Conservation (phyloP, 306 rosid species). For the Astragalus glycyphyllos region DNA sequence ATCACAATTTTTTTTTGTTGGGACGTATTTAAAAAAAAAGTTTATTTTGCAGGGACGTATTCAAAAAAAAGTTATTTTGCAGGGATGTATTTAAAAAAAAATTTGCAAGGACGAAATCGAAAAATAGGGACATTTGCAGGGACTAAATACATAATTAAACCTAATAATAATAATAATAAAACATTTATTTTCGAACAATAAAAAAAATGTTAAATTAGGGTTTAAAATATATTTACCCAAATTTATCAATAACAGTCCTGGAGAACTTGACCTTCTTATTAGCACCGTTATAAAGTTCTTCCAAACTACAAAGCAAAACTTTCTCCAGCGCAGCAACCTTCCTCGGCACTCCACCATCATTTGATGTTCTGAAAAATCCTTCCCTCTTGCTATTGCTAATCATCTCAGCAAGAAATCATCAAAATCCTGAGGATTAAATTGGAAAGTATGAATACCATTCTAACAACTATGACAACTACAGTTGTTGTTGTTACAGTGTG, state of each 20-base stretch:
- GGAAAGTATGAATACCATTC: constrained; percentile 48
- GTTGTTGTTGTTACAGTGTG: constrained; percentile 34
- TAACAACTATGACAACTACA: constrained; percentile 49
- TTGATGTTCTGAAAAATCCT: constrained; percentile 57
- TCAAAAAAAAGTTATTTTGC: no score
- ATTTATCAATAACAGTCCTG: constrained; percentile 61
- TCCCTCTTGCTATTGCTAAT: constrained; percentile 70
- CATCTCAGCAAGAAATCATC: constrained; percentile 80
- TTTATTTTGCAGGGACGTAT: no score
- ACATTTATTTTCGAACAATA: background rate
- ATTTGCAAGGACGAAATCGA: no score
- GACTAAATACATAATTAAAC: no score
- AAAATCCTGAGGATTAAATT: constrained; percentile 68
- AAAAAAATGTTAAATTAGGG: constrained; percentile 36
- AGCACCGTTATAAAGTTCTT: constrained; percentile 80
- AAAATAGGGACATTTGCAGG: no score
- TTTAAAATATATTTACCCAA: constrained; percentile 60
- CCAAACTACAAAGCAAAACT: constrained; percentile 73
- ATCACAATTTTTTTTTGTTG: no score
- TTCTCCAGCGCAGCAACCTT: constrained; percentile 78
- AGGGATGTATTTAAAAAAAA: no score
- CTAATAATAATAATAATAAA: no score
- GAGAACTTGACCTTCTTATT: constrained; percentile 92
- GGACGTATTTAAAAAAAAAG: no score
- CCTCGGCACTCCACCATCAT: constrained; percentile 45